Base-by-base conservation (phyloP, 2,329 filamentous ascomycete genomes). In the Sclerotiophoma versabilis region DNA sequence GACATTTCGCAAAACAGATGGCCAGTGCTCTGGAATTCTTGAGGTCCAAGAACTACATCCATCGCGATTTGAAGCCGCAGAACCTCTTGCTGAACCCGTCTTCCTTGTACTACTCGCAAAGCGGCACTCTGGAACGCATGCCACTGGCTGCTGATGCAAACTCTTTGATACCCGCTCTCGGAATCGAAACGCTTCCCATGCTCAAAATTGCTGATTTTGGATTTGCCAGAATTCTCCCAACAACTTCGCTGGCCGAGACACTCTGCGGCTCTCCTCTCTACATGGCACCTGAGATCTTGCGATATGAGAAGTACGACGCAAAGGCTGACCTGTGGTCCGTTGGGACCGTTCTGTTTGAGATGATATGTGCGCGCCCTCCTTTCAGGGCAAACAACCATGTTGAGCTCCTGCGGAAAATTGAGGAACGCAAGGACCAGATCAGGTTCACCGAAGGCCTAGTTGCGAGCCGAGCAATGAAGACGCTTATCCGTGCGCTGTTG, bases 321-420 rank as follows among this genome's bases (percentile, higher is more conserved):
- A 96, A 96, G 76, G 93, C 93, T 39, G 95, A 99, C 78, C 80
- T 99, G 27, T 99, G 95, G 95, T 99, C 95, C 19, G 92, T 97
- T 27, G 95, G 95, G 44, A 96, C 95, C 15, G 95, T 99, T 8
- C 79, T 96, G 20, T 96, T 92, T 72, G 95, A 99, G 77, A 96
- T 99, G 93, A 87, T 95, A 57, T 91, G 88, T 6, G 93, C 93
- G 47, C 89, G 86, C 58, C 92, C 95, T 19, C 95, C 95, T 0
- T 99, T 98, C 77, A 84, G 92, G 62, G 95, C 95, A 26, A 87
- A 86, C 49, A 98, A 99, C 71, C 95, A 99, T 70, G 93, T 99
- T 33, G 95, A 99, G 73, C 80, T 99, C 29, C 83, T 98, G 36
- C 87, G 91, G 57, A 95, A 90, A 78, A 99, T 99, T 61, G 93